Base-by-base conservation (phyloP, 495 filamentous ascomycete species). In the Pseudomonodictys pantanalensis region DNA sequence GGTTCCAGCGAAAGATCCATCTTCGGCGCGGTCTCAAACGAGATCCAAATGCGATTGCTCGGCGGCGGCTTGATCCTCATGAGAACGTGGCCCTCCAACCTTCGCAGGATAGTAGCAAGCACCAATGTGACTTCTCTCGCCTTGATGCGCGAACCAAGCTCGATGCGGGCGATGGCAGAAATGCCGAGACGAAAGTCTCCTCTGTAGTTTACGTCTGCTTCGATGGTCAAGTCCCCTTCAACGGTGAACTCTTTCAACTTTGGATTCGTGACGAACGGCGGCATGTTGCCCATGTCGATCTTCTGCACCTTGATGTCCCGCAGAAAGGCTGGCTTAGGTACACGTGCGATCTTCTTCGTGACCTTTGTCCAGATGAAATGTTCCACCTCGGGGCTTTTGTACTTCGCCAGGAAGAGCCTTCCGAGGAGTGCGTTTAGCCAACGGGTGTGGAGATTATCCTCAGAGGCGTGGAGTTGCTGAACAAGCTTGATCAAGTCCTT, bases 401-500 rank as follows among this genome's bases (percentile, higher is more conserved):
- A 91, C 25, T 97, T 62, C 11, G 86, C 88, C 25, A 98, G 79
- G 68, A 97, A 98, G 38, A 96, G 68, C 43, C 93, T 81, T 11
- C 92, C 90, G 35, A 96, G 77, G 55, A 97, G 77, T 12, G 89
- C 93, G 76, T 98, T 97, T 57, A 97, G 81, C 89, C 93, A 97
- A 46, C 92, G 82, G 10, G 91, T 95, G 70, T 96, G 90, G 60
- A 95, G 69, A 60, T 93, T 88, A 51, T 96, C 90, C 71, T 96
- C 92, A 9, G 90, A 91, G 0, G 91, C 92, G 72, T 98, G 93
- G 25, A 98, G 76, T 43, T 83, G 83, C 67, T 96, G 91, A 1
- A 97, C 88, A 32, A 98, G 74, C 0, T 84, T 83, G 65, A 97
- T 87, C 29, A 97, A 86, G 74, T 96, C 81, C 69, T 88, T 86